Percentiles rank a stretch among this genome's conserved stretches.
Evolutionary conservation across 352 stramenopile species (phyloP).

Genomic region (Thraustochytrium aureum): DNA sequence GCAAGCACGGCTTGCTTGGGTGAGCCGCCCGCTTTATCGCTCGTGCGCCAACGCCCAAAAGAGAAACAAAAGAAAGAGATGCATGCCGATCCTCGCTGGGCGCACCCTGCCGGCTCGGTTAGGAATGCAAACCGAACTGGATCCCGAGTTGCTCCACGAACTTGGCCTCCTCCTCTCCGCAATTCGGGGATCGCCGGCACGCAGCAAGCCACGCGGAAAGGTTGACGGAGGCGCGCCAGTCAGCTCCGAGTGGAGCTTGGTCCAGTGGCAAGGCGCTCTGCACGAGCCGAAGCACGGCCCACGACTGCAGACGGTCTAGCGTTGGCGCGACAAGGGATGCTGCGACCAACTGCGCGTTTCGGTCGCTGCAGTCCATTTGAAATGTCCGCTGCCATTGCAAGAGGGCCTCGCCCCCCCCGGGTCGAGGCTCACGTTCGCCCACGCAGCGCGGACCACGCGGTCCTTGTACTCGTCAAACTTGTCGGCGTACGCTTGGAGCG

Average conservation of each 20-base stretch:
- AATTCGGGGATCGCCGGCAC: not conserved
- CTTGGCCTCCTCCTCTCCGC: not conserved
- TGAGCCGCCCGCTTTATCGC: too few species aligned
- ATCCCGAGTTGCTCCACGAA: not conserved
- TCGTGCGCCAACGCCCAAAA: too few species aligned
- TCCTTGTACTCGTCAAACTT: conserved; percentile 22
- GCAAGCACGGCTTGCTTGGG: too few species aligned
- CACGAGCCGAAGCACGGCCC: conserved; percentile 23
- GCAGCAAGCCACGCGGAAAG: not conserved
- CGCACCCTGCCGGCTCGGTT: too few species aligned
- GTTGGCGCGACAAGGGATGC: not conserved
- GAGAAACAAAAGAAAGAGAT: too few species aligned
- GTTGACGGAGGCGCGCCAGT: conserved; percentile 3
- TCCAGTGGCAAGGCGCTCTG: not conserved
- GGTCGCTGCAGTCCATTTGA: conserved; percentile 28
- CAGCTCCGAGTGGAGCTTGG: not conserved
- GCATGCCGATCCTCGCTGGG: too few species aligned
- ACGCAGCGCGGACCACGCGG: not conserved
- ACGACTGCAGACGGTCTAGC: not conserved
- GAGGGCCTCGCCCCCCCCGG: not conserved
- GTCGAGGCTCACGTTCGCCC: not conserved
- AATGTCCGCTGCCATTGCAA: not conserved
- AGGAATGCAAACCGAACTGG: not conserved
- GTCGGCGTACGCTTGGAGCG: conserved; percentile 4
- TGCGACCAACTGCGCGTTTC: conserved; percentile 14